Evolutionary conservation across 129 eudicot species (phyloP).

Genomic region (Arctium lappa): DNA sequence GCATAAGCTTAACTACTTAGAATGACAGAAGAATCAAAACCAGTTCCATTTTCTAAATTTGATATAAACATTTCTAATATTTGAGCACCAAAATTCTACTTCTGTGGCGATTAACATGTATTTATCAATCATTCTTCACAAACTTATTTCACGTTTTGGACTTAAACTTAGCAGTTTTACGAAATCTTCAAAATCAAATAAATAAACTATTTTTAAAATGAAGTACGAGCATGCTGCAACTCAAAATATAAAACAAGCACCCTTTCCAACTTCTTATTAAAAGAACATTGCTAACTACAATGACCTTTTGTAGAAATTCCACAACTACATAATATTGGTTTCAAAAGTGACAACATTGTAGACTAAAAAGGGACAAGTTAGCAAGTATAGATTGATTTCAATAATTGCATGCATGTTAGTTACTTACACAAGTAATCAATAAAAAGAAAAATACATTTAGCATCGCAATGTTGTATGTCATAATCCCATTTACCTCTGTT

Average conservation of each 20-base stretch:
- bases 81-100: not conserved
- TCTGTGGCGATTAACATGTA: not conserved
- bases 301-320: not conserved
- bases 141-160: not conserved
- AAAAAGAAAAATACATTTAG: conserved; percentile 19
- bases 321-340: not conserved
- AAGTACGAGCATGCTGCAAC: not conserved
- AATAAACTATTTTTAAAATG: not conserved
- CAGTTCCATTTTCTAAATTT: not conserved
- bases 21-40: not conserved
- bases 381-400: not conserved
- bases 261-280: not conserved
- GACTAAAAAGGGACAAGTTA: not conserved
- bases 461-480: conserved; percentile 99
- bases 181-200: not conserved
- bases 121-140: not conserved
- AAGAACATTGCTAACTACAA: not conserved
- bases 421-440: not conserved
- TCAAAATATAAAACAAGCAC: not conserved
- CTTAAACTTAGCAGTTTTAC: not conserved
- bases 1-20: not conserved
- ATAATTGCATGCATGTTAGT: not conserved
- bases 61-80: not conserved
- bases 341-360: not conserved
- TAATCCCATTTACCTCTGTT: conserved; percentile 93